phyloP scores from a whole-genome alignment of 1,284 basidiomycete species.

The Fistulina hepatica region DNA sequence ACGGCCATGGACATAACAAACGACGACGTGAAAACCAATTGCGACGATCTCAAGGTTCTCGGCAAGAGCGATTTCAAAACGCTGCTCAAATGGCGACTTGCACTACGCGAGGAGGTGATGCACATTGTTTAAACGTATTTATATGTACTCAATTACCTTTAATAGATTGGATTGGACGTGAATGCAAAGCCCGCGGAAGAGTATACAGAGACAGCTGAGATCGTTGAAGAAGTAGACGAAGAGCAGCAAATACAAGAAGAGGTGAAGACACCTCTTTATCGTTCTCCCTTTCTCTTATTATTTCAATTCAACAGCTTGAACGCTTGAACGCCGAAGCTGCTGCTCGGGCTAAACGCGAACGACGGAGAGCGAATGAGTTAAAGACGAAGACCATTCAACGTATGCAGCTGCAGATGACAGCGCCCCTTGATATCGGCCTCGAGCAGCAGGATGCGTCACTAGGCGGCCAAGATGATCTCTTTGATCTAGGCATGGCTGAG shows the following conservation, averaged over 20 bases:
- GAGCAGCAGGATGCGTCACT: constrained; percentile 73
- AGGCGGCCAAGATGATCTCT: constrained; percentile 73
- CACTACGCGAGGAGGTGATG: constrained; percentile 74
- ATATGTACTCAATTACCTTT: constrained; percentile 1
- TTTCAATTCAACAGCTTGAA: constrained; percentile 51
- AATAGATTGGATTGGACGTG: constrained; percentile 70
- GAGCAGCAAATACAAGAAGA: constrained; percentile 84
- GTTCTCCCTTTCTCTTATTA: constrained; percentile 1
- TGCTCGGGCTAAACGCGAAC: constrained; percentile 70
- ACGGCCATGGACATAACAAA: constrained; percentile 63
- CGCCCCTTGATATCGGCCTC: constrained; percentile 90
- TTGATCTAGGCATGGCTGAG: constrained; percentile 68
- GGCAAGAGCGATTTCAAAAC: constrained; percentile 97
- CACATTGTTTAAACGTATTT: constrained; percentile 6
- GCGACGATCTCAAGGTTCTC: constrained; percentile 90
- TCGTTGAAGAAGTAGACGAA: constrained; percentile 72
- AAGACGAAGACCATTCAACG: constrained; percentile 84
- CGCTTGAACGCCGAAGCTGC: constrained; percentile 72
- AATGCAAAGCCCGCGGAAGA: constrained; percentile 67
- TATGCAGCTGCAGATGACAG: constrained; percentile 96
- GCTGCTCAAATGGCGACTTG: constrained; percentile 84
- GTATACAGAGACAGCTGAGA: constrained; percentile 64
- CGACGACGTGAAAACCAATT: constrained; percentile 72
- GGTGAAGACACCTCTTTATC: constrained; percentile 34
- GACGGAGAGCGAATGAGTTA: constrained; percentile 83